These are phyloP conservation scores for Hymenoscyphus scutula DNA, from an alignment of 2,329 filamentous ascomycete species.

Conservation along the genomic window DNA sequence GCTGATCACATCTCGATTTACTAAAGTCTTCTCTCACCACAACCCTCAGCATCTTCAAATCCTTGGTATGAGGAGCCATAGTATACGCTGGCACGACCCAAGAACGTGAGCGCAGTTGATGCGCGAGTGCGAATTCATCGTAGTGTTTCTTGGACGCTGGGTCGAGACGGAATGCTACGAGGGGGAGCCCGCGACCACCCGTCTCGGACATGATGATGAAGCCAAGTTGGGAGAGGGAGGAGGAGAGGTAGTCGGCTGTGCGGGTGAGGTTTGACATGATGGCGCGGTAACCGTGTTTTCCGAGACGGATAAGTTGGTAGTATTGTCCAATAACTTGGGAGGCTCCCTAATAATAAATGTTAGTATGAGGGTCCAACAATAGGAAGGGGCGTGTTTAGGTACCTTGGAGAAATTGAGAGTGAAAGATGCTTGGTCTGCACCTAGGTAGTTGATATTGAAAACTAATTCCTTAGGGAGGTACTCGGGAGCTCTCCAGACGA, in stretches of 20 bases:
- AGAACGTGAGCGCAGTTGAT: slow-evolving; percentile 79
- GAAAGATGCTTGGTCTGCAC: slow-evolving; percentile 91
- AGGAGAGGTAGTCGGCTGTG: slow-evolving; percentile 82
- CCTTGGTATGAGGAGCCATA: slow-evolving; percentile 84
- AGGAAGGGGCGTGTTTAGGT: not conserved
- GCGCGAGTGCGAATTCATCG: slow-evolving; percentile 77
- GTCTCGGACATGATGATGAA: slow-evolving; percentile 88
- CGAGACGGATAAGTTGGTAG: slow-evolving; percentile 93
- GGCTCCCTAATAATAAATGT: slow-evolving; percentile 54
- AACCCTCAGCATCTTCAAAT: slow-evolving; percentile 86
- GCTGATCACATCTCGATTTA: slow-evolving; percentile 72
- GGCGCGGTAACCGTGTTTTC: slow-evolving; percentile 84
- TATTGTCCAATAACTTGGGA: slow-evolving; percentile 96
- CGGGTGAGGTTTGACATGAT: slow-evolving; percentile 95
- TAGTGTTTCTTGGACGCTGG: slow-evolving; percentile 48
- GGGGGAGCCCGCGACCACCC: slow-evolving; percentile 73
- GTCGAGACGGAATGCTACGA: slow-evolving; percentile 80
- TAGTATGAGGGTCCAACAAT: not conserved
- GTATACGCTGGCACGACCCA: slow-evolving; percentile 97
- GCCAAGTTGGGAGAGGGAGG: slow-evolving; percentile 68
- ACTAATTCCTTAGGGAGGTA: slow-evolving; percentile 84
- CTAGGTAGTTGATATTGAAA: slow-evolving; percentile 99
- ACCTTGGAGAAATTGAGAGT: slow-evolving; percentile 93
- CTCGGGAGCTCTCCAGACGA: slow-evolving; percentile 81
- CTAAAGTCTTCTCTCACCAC: slow-evolving; percentile 93